Conservation (phyloP, 176 grass and related monocot species). For the Oropetium thomaeum region DNA sequence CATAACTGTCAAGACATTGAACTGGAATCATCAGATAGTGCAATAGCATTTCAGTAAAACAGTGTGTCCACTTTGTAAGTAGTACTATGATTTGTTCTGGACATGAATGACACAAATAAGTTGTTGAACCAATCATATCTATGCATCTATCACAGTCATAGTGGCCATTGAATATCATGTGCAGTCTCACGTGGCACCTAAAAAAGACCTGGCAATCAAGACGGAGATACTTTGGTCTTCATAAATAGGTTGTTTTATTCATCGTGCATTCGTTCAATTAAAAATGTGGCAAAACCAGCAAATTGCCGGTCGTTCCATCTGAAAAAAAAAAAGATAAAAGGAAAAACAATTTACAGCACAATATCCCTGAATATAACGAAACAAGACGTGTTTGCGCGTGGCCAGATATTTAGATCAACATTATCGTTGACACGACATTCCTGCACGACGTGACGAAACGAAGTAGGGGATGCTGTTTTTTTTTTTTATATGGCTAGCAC, state of each 20-base stretch:
- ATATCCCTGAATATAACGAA: not conserved
- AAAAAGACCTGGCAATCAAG: not conserved
- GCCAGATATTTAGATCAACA: not conserved
- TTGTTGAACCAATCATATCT: constrained; percentile 1
- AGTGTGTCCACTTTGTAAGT: not conserved
- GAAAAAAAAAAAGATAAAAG: too few species aligned
- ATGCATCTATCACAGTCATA: not conserved
- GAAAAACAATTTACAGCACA: not conserved
- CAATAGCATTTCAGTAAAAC: not conserved
- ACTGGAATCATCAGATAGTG: not conserved
- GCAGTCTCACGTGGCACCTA: constrained; percentile 16
- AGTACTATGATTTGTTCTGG: not conserved
- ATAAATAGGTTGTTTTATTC: too few species aligned
- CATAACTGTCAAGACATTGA: not conserved
- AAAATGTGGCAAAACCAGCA: too few species aligned
- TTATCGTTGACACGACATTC: not conserved
- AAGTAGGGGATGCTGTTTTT: too few species aligned
- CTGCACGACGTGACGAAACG: not conserved
- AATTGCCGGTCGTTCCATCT: too few species aligned
- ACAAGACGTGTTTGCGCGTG: not conserved
- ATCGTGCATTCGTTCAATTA: too few species aligned
- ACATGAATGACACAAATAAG: not conserved
- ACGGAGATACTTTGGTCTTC: not conserved
- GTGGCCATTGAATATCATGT: not conserved
- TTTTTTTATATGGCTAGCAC: too few species aligned